Conservation (phyloP, 2,329 filamentous ascomycete species). For the Aspergillus novoparasiticus region DNA sequence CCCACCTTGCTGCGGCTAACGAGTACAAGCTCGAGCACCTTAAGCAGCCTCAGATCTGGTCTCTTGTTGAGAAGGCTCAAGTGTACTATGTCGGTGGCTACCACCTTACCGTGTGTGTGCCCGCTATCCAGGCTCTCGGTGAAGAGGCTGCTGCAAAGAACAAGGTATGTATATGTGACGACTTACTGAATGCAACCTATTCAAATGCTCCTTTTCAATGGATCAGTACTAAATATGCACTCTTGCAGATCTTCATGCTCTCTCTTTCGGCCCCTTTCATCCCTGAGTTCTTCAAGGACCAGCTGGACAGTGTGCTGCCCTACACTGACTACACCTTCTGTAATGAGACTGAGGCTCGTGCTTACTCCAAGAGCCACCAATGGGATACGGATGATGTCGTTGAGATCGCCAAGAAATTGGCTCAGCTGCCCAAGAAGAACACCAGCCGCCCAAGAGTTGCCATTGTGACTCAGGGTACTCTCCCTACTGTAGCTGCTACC, state of each 20-base stretch:
- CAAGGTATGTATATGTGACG: conserved; percentile 60
- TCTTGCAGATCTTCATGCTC: conserved; percentile 69
- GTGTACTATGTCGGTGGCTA: conserved; percentile 94
- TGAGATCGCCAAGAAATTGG: conserved; percentile 82
- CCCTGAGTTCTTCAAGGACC: conserved; percentile 95
- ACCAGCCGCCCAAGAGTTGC: conserved; percentile 77
- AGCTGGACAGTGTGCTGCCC: conserved; percentile 78
- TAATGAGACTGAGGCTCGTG: conserved; percentile 91
- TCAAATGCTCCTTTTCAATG: neutral
- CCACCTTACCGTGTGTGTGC: conserved; percentile 94
- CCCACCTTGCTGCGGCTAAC: conserved; percentile 93
- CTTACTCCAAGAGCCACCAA: conserved; percentile 81
- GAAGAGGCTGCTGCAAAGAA: conserved; percentile 85
- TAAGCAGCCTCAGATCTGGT: conserved; percentile 89
- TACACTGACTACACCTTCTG: conserved; percentile 97
- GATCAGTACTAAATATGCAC: conserved; percentile 5
- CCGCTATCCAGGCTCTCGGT: conserved; percentile 84
- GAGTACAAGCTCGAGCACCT: conserved; percentile 94
- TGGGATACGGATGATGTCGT: conserved; percentile 75
- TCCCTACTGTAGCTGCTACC: conserved; percentile 80
- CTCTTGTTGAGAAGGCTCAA: conserved; percentile 82
- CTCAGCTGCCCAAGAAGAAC: conserved; percentile 91
- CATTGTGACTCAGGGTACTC: conserved; percentile 92
- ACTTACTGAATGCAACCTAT: neutral
- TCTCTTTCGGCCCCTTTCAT: conserved; percentile 97